Percentiles rank a stretch among this genome's conserved stretches.
These are phyloP conservation scores for Cercospora janseana DNA, from an alignment of 2,329 filamentous ascomycete genomes.

Conservation along the genomic window DNA sequence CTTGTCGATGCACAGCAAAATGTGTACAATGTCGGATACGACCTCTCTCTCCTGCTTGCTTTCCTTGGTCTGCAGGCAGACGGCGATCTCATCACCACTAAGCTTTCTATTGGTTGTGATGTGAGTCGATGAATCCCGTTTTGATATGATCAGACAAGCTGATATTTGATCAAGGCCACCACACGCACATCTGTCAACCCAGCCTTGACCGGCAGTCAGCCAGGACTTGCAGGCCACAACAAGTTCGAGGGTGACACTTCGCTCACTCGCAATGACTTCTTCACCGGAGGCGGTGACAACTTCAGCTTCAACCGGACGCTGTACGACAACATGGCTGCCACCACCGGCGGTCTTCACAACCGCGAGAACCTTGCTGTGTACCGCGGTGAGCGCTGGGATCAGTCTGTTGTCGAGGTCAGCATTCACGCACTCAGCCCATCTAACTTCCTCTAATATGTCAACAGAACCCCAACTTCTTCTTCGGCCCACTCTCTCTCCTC, in stretches of 20 bases:
- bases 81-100: slow-evolving; percentile 44
- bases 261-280: slow-evolving; percentile 45
- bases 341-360: slow-evolving; percentile 40
- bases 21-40: slow-evolving; percentile 47
- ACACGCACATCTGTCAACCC: slow-evolving; percentile 36
- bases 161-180: slow-evolving; percentile 1
- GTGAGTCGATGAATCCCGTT: not conserved
- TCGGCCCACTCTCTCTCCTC: slow-evolving; percentile 42
- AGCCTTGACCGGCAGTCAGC: slow-evolving; percentile 39
- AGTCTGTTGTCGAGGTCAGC: slow-evolving; percentile 35
- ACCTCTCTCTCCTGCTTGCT: slow-evolving; percentile 43
- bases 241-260: slow-evolving; percentile 46
- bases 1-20: slow-evolving; percentile 48
- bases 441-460: not conserved
- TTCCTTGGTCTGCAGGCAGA: slow-evolving; percentile 43
- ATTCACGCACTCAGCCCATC: not conserved
- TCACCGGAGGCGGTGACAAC: slow-evolving; percentile 39
- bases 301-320: slow-evolving; percentile 45
- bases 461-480: slow-evolving; percentile 45
- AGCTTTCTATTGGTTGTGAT: slow-evolving; percentile 48
- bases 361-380: slow-evolving; percentile 41
- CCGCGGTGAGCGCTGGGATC: slow-evolving; percentile 43
- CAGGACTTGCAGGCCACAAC: slow-evolving; percentile 47
- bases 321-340: slow-evolving; percentile 41
- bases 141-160: not conserved